Base-by-base conservation (phyloP, 805 yeast species). In the Zygosaccharomyces kombuchaensis region DNA sequence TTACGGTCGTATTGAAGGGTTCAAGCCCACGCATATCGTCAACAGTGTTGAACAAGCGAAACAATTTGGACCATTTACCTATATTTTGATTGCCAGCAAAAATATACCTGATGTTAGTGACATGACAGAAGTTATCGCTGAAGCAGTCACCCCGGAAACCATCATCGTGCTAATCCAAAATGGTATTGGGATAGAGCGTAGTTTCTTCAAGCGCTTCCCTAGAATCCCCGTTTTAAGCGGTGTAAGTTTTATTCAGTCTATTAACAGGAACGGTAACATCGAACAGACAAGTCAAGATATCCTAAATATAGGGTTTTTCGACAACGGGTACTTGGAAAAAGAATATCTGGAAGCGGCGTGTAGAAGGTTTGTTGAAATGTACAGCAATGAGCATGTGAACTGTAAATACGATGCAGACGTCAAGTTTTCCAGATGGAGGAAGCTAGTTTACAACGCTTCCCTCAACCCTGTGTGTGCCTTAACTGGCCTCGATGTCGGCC, bases 391-490 rank as follows among this genome's bases (percentile, higher is more conserved):
- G 31, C 46, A 48, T 12, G 45, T 48, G 19, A 41, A 40, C 16
- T 47, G 47, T 40, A 39, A 42, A n/a, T 41, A 47, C 32, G 54
- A 51, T 31, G 42, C 41, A 3, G 40, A 48, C 19, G 54, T 51
- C 8, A 47, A 48, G 23, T 70, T 60, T 61, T 69, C 76, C 30
- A 71, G 91, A 53, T 82, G 86, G 80, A 67, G 72, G 46, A 84
- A 84, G 60, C 70, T 84, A 50, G 72, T 84, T 10, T 84, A 83
- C 64, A 84, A 84, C 59, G 81, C 84, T 13, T 68, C 82, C 2
- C 70, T 80, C 57, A 84, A 84, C 64, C 75, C 88, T 6, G 63
- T 76, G 5, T 72, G 82, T 48, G 78, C 85, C 1, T 61, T 82
- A 43, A 74, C 81, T 2, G 74, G 74, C 10, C 58, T 78, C 8